Conservation (phyloP, 2,329 filamentous ascomycete genomes). For the Amylocarpus encephaloides region DNA sequence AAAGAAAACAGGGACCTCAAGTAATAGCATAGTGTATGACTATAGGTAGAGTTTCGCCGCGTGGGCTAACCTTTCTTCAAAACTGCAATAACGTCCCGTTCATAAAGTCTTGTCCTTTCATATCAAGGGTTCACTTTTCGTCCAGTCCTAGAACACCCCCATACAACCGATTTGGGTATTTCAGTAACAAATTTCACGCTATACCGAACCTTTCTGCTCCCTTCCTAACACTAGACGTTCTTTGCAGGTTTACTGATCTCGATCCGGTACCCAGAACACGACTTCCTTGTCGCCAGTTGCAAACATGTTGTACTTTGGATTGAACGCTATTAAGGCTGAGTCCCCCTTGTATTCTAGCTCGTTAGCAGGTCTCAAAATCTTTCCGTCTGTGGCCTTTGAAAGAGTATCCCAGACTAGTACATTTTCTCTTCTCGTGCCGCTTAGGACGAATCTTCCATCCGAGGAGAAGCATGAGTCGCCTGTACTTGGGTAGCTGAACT, state of each 20-base stretch:
- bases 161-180: too few relatives aligned
- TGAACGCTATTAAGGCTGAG: conserved; percentile 74
- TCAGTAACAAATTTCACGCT: too few relatives aligned
- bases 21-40: too few relatives aligned
- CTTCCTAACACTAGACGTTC: neutral
- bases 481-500: conserved; percentile 45
- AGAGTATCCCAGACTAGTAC: conserved; percentile 83
- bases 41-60: too few relatives aligned
- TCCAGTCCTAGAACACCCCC: too few relatives aligned
- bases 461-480: conserved; percentile 85
- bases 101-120: too few relatives aligned
- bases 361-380: conserved; percentile 56
- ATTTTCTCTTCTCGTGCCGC: conserved; percentile 64
- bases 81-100: too few relatives aligned
- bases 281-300: conserved; percentile 83
- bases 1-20: too few relatives aligned
- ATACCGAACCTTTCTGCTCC: too few relatives aligned
- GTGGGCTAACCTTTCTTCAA: too few relatives aligned
- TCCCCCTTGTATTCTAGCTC: conserved; percentile 61
- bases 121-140: too few relatives aligned
- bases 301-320: conserved; percentile 86
- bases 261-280: conserved; percentile 71
- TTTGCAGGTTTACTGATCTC: conserved; percentile 26
- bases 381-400: conserved; percentile 43
- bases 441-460: conserved; percentile 82